Percentiles rank a stretch among this genome's conserved stretches.
Conservation (phyloP, 2,329 filamentous ascomycete genomes). For the Colletotrichum abscissum region DNA sequence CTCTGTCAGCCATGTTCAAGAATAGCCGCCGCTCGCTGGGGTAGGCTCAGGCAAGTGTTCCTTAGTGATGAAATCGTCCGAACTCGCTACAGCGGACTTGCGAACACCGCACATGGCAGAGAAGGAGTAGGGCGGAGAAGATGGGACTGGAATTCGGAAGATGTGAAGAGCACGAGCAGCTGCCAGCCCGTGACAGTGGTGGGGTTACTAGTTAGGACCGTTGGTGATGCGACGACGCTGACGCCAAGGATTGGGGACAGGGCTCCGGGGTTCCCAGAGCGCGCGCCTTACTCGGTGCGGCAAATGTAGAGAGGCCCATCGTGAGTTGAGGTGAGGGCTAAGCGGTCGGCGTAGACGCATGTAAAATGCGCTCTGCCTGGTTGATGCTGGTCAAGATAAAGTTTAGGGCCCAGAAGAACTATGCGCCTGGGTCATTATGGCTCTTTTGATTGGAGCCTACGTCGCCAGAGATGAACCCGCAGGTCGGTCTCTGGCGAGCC, state of each 20-base stretch:
- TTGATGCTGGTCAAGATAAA: slow-evolving; percentile 29
- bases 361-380: slow-evolving; percentile 14
- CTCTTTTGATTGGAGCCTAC: neutral
- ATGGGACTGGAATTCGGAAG: neutral
- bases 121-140: neutral
- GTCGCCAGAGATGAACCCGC: neutral
- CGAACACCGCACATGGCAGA: neutral
- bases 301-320: neutral
- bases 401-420: slow-evolving; percentile 15
- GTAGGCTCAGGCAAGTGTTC: neutral
- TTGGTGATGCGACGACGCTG: neutral
- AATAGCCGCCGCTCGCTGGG: slow-evolving; percentile 12
- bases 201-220: too few relatives aligned
- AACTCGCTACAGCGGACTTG: slow-evolving; percentile 5
- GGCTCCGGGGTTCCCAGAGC: slow-evolving; percentile 6
- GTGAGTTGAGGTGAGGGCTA: neutral
- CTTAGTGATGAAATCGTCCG: slow-evolving; percentile 9
- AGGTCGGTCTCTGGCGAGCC: neutral
- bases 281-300: neutral
- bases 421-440: neutral
- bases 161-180: neutral
- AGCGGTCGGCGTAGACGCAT: neutral
- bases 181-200: neutral
- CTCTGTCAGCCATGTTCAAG: slow-evolving; percentile 3
- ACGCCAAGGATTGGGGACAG: slow-evolving; percentile 18